phyloP scores from a whole-genome alignment of 306 rosid species.

The Elaeagnus macrophylla region DNA sequence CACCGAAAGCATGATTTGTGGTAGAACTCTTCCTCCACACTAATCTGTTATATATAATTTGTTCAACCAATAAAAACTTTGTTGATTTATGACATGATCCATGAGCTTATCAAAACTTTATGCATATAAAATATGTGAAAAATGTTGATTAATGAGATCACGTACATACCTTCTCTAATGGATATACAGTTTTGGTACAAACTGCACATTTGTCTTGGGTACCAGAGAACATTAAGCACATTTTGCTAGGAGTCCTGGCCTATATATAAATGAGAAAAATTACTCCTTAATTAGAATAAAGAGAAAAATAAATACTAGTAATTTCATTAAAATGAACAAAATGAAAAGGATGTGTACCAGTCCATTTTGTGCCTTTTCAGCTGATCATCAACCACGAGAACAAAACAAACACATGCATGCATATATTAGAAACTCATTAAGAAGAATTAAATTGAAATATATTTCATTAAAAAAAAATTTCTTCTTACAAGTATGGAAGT shows the following conservation, averaged over 20 bases:
- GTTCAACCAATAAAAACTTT: neutral
- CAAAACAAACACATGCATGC: slow-evolving; percentile 9
- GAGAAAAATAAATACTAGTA: too few species aligned
- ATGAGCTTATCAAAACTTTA: too few species aligned
- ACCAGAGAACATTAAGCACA: slow-evolving; percentile 61
- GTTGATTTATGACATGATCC: too few species aligned
- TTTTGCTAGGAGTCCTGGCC: slow-evolving; percentile 55
- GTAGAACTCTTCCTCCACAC: slow-evolving; percentile 56
- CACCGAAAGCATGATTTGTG: slow-evolving; percentile 77
- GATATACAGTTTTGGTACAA: slow-evolving; percentile 75
- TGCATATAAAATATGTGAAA: too few species aligned
- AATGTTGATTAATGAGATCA: too few species aligned
- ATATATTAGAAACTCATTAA: slow-evolving; percentile 11
- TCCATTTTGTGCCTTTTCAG: slow-evolving; percentile 32
- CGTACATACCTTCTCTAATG: slow-evolving; percentile 53
- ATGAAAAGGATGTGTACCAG: slow-evolving; percentile 26
- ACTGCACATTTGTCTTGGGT: slow-evolving; percentile 71
- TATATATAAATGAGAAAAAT: slow-evolving; percentile 10
- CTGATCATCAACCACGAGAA: slow-evolving; percentile 34
- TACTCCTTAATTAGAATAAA: too few species aligned
- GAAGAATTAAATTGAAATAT: neutral
- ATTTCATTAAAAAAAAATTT: neutral
- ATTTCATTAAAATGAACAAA: neutral
- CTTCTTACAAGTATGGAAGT: slow-evolving; percentile 26
- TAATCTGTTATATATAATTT: slow-evolving; percentile 28